Evolutionary conservation across 2,329 filamentous ascomycete genomes (phyloP).

Genomic region (Epichloe glyceriae): DNA sequence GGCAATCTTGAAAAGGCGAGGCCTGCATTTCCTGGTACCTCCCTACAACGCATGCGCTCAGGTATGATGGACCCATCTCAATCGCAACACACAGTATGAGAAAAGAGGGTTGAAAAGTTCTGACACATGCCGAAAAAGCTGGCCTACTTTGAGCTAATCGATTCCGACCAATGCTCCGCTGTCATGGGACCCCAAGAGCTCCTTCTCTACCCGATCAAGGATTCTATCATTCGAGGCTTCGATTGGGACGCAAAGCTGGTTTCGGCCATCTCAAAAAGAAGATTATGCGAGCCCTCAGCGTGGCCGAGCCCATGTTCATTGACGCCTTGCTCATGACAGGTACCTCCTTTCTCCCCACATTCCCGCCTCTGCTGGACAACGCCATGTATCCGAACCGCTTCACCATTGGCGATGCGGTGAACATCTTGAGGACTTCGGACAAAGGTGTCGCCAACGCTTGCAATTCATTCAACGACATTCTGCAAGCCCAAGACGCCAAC

Average conservation of each 20-base stretch:
- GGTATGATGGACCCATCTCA: constrained; percentile 33
- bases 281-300: constrained; percentile 55
- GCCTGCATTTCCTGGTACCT: constrained; percentile 65
- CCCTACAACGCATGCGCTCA: constrained; percentile 82
- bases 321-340: constrained; percentile 76
- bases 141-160: constrained; percentile 59
- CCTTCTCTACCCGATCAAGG: constrained; percentile 72
- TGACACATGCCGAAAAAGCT: constrained; percentile 29
- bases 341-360: constrained; percentile 64
- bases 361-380: constrained; percentile 60
- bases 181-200: constrained; percentile 77
- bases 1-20: constrained; percentile 53
- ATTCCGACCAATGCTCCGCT: constrained; percentile 57
- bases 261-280: constrained; percentile 49
- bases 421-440: constrained; percentile 57
- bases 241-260: constrained; percentile 60
- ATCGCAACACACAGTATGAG: background rate
- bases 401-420: constrained; percentile 63
- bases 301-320: constrained; percentile 60
- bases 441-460: constrained; percentile 62
- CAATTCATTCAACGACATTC: constrained; percentile 65
- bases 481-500: constrained; percentile 54
- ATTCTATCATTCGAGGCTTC: constrained; percentile 53
- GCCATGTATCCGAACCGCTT: constrained; percentile 41
- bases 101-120: background rate